Conservation (phyloP, 164 flowering plant species). For the Magnolia kwangsiensis region DNA sequence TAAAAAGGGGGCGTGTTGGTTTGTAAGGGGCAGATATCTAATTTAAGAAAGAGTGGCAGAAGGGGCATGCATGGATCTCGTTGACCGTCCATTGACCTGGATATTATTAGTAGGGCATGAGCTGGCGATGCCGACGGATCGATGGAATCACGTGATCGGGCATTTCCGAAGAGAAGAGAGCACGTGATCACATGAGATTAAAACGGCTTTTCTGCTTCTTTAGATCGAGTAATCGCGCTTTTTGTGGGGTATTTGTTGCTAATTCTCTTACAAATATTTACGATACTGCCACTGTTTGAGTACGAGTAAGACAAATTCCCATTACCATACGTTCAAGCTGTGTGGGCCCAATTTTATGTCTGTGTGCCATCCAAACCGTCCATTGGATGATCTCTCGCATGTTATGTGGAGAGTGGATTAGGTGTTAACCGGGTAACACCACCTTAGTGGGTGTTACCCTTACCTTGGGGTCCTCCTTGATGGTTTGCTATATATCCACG, state of each 20-base stretch:
- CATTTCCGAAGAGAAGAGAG: background rate
- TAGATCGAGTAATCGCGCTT: background rate
- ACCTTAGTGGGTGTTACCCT: too few species aligned
- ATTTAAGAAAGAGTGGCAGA: slow-evolving; percentile 1
- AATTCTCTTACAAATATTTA: background rate
- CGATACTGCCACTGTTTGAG: too few species aligned
- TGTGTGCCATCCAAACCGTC: too few species aligned
- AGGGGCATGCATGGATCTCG: slow-evolving; percentile 15
- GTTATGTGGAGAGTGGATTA: too few species aligned
- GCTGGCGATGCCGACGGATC: slow-evolving; percentile 43
- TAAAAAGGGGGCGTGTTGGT: slow-evolving; percentile 3
- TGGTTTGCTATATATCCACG: too few species aligned
- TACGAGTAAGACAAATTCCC: too few species aligned
- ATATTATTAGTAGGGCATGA: slow-evolving; percentile 29
- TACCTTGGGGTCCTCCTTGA: too few species aligned
- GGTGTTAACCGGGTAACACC: too few species aligned
- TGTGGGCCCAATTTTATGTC: too few species aligned
- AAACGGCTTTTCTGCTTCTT: background rate
- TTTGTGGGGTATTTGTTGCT: background rate
- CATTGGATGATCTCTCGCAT: too few species aligned
- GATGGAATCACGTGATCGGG: slow-evolving; percentile 32
- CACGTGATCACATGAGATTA: slow-evolving; percentile 12
- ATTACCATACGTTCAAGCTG: too few species aligned
- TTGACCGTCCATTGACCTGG: slow-evolving; percentile 36
- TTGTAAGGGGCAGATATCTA: slow-evolving; percentile 1